A percentile compares a stretch with the other conserved stretches of the same genome.
These are phyloP conservation scores for Tricholoma flavovirens DNA, from an alignment of 768 basidiomycete genomes.

Conservation along the genomic window DNA sequence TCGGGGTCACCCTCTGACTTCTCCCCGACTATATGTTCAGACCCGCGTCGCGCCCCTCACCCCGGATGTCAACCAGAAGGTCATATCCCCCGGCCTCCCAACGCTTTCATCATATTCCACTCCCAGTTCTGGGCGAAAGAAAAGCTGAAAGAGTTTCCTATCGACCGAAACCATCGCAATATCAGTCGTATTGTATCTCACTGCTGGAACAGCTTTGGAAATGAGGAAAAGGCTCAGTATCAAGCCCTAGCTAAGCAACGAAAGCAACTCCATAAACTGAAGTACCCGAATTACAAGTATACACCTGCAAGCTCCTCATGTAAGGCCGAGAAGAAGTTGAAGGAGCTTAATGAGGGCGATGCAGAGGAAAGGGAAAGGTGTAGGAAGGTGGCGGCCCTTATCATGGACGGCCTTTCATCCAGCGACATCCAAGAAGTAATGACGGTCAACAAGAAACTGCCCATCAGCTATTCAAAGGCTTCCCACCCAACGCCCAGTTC, in stretches of 20 bases:
- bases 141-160: conserved; percentile 38
- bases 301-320: conserved; percentile 30
- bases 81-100: conserved; percentile 65
- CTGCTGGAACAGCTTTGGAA: conserved; percentile 51
- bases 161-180: conserved; percentile 60
- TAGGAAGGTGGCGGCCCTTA: conserved; percentile 29
- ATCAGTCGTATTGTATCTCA: conserved; percentile 61
- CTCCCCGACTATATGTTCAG: neutral
- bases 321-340: conserved; percentile 28
- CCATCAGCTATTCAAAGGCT: neutral
- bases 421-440: conserved; percentile 21
- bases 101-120: conserved; percentile 73
- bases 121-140: conserved; percentile 54
- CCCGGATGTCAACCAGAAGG: conserved; percentile 24
- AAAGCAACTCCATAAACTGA: conserved; percentile 40
- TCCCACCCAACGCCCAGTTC: neutral
- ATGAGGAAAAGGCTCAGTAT: conserved; percentile 37
- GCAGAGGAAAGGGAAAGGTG: conserved; percentile 34
- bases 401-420: conserved; percentile 29
- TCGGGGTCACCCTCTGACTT: neutral
- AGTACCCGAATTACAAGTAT: conserved; percentile 54
- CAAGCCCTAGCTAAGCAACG: conserved; percentile 34
- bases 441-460: conserved; percentile 8
- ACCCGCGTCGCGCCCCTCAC: conserved; percentile 12
- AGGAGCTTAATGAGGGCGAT: conserved; percentile 25